Conservation (phyloP, 345 rosid species). For the Eutrema japonicum region DNA sequence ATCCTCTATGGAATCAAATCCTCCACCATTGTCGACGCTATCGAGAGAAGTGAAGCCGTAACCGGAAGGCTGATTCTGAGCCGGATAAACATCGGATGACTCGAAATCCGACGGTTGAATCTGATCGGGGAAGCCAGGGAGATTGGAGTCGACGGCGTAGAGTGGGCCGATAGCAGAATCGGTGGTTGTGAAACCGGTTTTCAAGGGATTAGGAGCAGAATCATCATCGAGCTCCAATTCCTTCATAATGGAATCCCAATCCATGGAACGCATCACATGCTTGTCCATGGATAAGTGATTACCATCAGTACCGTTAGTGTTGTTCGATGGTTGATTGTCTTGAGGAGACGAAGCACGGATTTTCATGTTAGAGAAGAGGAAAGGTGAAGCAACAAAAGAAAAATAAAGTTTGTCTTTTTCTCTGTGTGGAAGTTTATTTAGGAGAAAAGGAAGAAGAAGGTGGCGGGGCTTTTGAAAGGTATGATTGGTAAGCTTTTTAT, state of each 20-base stretch:
- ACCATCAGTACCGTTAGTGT: constrained; percentile 30
- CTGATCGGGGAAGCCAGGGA: constrained; percentile 46
- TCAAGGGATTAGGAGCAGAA: constrained; percentile 46
- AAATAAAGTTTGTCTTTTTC: not conserved
- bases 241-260: constrained; percentile 89
- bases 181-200: constrained; percentile 7
- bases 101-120: constrained; percentile 53
- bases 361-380: constrained; percentile 56
- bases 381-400: constrained; percentile 3
- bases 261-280: constrained; percentile 68
- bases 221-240: constrained; percentile 73
- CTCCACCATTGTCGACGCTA: constrained; percentile 35
- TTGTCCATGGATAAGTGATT: constrained; percentile 50
- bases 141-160: constrained; percentile 41
- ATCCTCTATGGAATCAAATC: constrained; percentile 73
- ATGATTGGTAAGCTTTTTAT: constrained; percentile 60
- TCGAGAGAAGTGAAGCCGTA: constrained; percentile 42
- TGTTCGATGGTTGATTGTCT: constrained; percentile 34
- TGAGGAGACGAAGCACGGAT: constrained; percentile 58
- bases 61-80: constrained; percentile 38
- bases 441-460: constrained; percentile 32
- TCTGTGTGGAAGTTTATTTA: constrained; percentile 1
- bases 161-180: constrained; percentile 33
- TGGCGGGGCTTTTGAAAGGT: constrained; percentile 57
- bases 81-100: constrained; percentile 51